Conservation (phyloP, 2,329 filamentous ascomycete genomes). For the Parasarocladium wereldwijsianum region DNA sequence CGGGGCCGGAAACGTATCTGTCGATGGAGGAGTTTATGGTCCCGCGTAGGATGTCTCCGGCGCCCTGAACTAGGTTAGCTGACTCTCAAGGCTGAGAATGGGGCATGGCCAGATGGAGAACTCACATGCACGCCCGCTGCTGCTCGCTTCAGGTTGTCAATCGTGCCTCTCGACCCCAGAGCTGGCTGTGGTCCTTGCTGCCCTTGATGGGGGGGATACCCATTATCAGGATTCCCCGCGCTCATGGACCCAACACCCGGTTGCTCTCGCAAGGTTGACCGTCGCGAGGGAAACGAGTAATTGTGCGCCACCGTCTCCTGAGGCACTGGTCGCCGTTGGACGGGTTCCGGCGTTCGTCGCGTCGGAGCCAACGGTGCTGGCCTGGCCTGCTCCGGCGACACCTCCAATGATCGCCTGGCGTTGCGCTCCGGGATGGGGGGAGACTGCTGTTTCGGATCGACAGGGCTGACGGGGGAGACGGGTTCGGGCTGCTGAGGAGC, state of each 20-base stretch:
- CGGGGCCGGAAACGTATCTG: constrained; percentile 2
- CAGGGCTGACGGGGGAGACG: constrained; percentile 2
- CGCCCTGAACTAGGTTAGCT: background rate
- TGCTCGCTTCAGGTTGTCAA: constrained; percentile 3
- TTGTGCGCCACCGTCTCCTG: no score
- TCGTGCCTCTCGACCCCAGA: no score
- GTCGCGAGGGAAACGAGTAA: no score
- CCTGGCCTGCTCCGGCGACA: background rate
- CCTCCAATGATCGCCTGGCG: constrained; percentile 1
- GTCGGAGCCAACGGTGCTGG: constrained; percentile 2
- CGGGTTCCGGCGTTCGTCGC: background rate
- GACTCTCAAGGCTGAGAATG: background rate
- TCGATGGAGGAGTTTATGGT: constrained; percentile 4
- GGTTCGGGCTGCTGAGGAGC: background rate
- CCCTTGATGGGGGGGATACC: no score
- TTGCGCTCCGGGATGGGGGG: constrained; percentile 2
- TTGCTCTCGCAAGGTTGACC: no score
- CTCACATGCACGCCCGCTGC: constrained; percentile 3
- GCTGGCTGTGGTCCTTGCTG: no score
- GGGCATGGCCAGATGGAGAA: background rate
- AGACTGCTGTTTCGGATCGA: background rate
- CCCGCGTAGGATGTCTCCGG: constrained; percentile 2
- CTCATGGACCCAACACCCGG: no score
- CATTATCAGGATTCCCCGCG: no score
- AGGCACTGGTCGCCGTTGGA: background rate